phyloP scores from a whole-genome alignment of 2,329 filamentous ascomycete species.

The Penicillium sp. region DNA sequence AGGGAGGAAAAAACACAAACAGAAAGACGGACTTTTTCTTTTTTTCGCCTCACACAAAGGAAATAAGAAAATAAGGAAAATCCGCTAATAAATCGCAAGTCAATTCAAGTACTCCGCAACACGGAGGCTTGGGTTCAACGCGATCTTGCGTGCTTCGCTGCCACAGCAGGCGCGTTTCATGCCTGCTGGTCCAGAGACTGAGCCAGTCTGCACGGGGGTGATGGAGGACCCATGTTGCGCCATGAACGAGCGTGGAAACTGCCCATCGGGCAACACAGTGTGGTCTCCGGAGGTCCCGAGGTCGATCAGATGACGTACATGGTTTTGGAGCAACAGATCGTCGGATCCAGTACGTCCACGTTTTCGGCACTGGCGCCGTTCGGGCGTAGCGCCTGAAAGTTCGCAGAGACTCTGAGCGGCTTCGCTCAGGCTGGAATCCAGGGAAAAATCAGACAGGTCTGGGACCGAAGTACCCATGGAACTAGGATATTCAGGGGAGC shows the following conservation, averaged over 20 bases:
- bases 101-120: conserved; percentile 23
- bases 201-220: conserved; percentile 13
- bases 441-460: conserved; percentile 30
- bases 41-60: conserved; percentile 23
- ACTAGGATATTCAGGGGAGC: conserved; percentile 29
- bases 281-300: conserved; percentile 21
- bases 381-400: conserved; percentile 29
- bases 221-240: conserved; percentile 17
- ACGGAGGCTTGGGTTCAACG: conserved; percentile 29
- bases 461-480: conserved; percentile 21
- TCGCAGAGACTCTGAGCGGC: conserved; percentile 37
- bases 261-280: conserved; percentile 26
- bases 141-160: conserved; percentile 31
- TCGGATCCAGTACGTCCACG: conserved; percentile 36
- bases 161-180: conserved; percentile 38
- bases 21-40: conserved; percentile 26
- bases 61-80: conserved; percentile 13
- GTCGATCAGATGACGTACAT: conserved; percentile 33
- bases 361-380: conserved; percentile 29
- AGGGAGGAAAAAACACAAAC: conserved; percentile 17
- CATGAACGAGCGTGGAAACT: conserved; percentile 28
- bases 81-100: conserved; percentile 10
- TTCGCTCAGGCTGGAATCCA: conserved; percentile 30
- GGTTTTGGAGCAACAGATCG: conserved; percentile 31
- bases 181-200: conserved; percentile 30